Evolutionary conservation across 805 yeast genomes (phyloP).

Genomic region (Wickerhamiella kazuoi): DNA sequence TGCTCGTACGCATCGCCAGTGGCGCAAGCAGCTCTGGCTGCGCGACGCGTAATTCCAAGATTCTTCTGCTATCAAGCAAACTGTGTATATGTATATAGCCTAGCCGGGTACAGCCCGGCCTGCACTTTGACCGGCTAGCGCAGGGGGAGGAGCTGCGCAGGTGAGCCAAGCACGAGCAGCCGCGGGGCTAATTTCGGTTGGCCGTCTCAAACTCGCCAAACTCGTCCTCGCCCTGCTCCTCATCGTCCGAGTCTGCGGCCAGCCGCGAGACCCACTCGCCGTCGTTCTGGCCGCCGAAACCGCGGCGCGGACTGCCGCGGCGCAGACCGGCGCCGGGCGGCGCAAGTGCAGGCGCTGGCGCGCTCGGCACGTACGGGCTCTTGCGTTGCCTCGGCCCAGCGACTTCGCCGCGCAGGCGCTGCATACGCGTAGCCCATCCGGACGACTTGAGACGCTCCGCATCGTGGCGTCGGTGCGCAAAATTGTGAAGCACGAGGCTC

Average conservation of each 20-base stretch:
- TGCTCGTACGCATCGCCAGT: conserved; percentile 39
- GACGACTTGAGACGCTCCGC: not conserved
- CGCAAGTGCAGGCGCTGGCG: conserved; percentile 8
- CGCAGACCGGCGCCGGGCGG: conserved; percentile 15
- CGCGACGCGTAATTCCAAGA: conserved; percentile 33
- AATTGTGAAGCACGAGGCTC: conserved; percentile 23
- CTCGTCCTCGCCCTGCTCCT: conserved; percentile 3
- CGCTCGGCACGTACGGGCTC: not conserved
- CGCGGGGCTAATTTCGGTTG: no score
- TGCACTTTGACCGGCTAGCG: no score
- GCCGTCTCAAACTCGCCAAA: conserved; percentile 20
- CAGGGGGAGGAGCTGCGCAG: no score
- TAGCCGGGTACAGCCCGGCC: no score
- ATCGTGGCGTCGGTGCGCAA: conserved; percentile 8
- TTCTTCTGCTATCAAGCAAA: no score
- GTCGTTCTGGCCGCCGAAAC: no score
- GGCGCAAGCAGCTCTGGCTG: conserved; percentile 48
- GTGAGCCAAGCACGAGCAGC: no score
- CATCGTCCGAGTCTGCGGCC: conserved; percentile 15
- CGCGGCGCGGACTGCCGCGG: not conserved
- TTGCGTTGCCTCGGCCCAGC: not conserved
- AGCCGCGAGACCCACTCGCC: not conserved
- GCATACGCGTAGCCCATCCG: not conserved
- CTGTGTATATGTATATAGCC: no score
- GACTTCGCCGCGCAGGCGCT: not conserved